Evolutionary conservation across 1,139 yeast species (phyloP).

Genomic region (Candida sp.): DNA sequence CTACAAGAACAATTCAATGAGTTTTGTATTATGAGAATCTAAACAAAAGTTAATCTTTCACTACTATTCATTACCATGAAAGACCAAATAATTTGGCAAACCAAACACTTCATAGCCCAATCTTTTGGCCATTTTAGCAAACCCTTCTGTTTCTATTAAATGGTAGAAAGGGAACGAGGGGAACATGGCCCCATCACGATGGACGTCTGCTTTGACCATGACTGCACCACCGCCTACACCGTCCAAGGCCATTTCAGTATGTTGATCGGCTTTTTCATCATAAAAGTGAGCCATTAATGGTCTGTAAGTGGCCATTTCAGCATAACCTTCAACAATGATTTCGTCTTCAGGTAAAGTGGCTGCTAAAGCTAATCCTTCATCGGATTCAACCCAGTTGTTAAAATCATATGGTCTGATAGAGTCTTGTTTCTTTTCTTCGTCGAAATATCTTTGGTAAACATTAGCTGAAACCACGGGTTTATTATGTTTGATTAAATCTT

Average conservation of each 20-base stretch:
- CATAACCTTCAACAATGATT: conserved; percentile 88
- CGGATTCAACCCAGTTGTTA: conserved; percentile 96
- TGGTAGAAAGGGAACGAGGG: conserved; percentile 98
- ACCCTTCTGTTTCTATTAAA: conserved; percentile 96
- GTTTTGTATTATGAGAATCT: not conserved
- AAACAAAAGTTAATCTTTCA: not conserved
- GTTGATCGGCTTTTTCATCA: conserved; percentile 57
- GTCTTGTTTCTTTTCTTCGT: conserved; percentile 53
- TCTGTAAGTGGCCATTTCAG: conserved; percentile 90
- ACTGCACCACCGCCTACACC: conserved; percentile 99
- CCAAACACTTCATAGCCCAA: conserved; percentile 90
- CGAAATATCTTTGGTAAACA: conserved; percentile 78
- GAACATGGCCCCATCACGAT: conserved; percentile 99
- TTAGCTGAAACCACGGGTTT: conserved; percentile 89
- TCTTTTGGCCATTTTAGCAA: conserved; percentile 96
- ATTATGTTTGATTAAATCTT: conserved; percentile 84
- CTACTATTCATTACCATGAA: conserved; percentile 65
- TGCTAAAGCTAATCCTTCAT: conserved; percentile 77
- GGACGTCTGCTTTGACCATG: conserved; percentile 94
- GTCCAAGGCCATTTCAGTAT: conserved; percentile 75
- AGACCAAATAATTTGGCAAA: conserved; percentile 90
- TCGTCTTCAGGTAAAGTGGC: conserved; percentile 75
- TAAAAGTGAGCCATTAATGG: conserved; percentile 93
- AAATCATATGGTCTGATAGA: conserved; percentile 86
- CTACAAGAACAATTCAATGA: too few species aligned